Base-by-base conservation (phyloP, 2,329 filamentous ascomycete species). In the Aspergillus tamarii region DNA sequence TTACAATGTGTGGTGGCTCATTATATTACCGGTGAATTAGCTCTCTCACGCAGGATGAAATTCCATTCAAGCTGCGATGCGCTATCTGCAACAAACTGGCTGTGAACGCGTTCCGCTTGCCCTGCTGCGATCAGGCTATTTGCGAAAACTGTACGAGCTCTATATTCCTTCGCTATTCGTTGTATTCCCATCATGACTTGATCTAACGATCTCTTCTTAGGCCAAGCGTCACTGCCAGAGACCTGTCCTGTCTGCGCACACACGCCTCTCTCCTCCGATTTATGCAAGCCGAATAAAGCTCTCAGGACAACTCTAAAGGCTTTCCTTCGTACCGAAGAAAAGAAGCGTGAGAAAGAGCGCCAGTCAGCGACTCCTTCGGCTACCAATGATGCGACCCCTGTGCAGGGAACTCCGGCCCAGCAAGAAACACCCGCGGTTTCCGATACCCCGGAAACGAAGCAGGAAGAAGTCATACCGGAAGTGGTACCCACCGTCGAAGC, bases 51-150 rank as follows among this genome's bases (percentile, higher is more conserved):
- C 87, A 91, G 68, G 92, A 94, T 72, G 92, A 95, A 66, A 93
- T 97, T 63, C 95, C 95, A n/a, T 93, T 94, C 73, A 97, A 97
- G 84, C 86, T 99, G 67, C 91, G 94, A 80, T 99, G 95, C 83
- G 93, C 93, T 59, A 92, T 93, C 71, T 99, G 95, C 81, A 95
- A 91, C 81, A 93, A 92, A 78, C 85, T 98, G 63, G 94, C 93
- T 34, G 84, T 96, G 68, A 96, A 97, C 76, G 92, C 94, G 10
- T 96, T 93, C 77, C 91, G 94, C 67, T 84, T 97, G 32, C 92
- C 94, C 1, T 99, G 95, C 80, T 99, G 95, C 78, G 95, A 97
- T 74, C 94, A 96, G 76, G 90, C 91, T 46, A 96, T 98, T 63
- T 98, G 95, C 83, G 91, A 94, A 74, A 86, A 84, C 68, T 99